A percentile compares a stretch with the other conserved stretches of the same genome.
Conservation (phyloP, 441 rosid species). For the Pelargonium myrrhifolium region DNA sequence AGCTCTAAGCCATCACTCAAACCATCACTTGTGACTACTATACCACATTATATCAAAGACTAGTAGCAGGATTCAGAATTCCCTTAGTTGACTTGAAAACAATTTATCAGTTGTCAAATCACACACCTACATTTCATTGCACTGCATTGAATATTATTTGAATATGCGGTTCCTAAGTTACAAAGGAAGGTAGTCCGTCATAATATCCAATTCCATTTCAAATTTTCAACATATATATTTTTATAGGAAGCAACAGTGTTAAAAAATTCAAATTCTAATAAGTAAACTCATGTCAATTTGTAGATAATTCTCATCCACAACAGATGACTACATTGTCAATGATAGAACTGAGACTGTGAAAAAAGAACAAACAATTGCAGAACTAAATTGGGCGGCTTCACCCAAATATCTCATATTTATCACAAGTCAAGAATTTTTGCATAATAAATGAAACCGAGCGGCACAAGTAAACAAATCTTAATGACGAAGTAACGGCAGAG, state of each 20-base stretch:
- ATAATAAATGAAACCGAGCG: no score
- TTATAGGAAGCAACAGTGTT: background rate
- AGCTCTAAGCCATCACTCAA: constrained; percentile 3
- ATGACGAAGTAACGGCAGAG: background rate
- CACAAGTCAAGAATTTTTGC: no score
- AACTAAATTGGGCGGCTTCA: no score
- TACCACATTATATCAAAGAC: background rate
- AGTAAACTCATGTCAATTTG: no score
- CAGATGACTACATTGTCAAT: no score
- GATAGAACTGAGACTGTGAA: no score
- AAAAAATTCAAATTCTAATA: no score
- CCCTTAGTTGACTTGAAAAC: background rate
- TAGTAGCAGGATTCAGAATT: background rate
- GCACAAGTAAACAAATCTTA: constrained; percentile 4
- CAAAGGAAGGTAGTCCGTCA: background rate
- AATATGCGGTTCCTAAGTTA: background rate
- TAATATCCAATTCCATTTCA: background rate
- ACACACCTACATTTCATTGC: background rate
- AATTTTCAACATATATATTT: background rate
- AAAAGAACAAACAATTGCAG: no score
- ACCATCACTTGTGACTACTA: background rate
- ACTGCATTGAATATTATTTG: background rate
- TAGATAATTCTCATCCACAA: no score
- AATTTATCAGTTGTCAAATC: background rate
- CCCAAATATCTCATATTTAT: no score